Base-by-base conservation (phyloP, 805 yeast species). In the Wickerhamomyces bovis region DNA sequence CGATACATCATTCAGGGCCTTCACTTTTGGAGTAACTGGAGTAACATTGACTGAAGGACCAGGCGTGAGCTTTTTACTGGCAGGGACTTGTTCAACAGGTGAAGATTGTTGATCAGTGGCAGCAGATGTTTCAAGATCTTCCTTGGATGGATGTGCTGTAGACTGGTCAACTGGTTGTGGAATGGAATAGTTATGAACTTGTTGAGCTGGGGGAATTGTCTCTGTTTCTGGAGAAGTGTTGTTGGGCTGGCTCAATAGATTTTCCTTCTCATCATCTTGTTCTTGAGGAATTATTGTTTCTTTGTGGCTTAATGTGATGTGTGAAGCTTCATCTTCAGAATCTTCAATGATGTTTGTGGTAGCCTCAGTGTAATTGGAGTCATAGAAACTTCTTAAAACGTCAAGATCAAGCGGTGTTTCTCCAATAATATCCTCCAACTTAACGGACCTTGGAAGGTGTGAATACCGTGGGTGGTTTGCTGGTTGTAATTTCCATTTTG, bases 401-500 rank as follows among this genome's bases (percentile, higher is more conserved):
- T 56, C 58, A 2, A 63, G 59, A 35, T 73, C 71, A 41, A 80
- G 65, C 21, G 69, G 66, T 3, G 80, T 75, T 46, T 70, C 69
- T 2, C 87, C 88, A 21, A 83, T 66, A 3, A 77, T 58, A n/a
- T 72, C 69, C 13, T 73, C 70, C 40, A 76, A 64, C 23, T 69
- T 66, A 3, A 67, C 56, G 22, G 62, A 66, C 36, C 68, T 63
- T 1, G 79, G 77, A 38, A 78, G 66, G 42, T 68, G 67, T 10
- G 72, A 60, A 62, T 78, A 87, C 28, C 77, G 69, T 3, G 77
- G 70, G 15, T 63, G 57, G 0, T 66, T 55, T 4, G 63, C 72
- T 35, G 80, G 78, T 53, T 75, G 72, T 6, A 72, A 53, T 43
- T 65, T 67, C 90, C 94, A 85, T 41, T 72, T 64, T 0, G 76